Conservation (phyloP, 106 monocot species). For the Allium fistulosum region DNA sequence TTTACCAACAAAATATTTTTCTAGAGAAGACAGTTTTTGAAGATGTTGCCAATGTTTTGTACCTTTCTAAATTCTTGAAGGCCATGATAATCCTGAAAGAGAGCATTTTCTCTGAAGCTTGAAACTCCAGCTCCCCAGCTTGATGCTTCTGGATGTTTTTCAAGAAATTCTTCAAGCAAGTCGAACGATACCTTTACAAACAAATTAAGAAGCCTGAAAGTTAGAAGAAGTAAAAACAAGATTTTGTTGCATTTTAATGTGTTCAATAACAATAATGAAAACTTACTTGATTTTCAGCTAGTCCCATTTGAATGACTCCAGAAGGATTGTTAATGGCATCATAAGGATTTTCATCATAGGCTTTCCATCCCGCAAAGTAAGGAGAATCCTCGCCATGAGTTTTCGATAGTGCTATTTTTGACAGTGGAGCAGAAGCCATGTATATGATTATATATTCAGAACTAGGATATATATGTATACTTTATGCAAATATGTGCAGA, state of each 20-base stretch:
- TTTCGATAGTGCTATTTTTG: conserved; percentile 14
- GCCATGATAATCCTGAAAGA: conserved; percentile 73
- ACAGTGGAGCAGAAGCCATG: conserved; percentile 12
- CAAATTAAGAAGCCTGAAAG: not conserved
- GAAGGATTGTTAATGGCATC: conserved; percentile 30
- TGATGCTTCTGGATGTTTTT: conserved; percentile 31
- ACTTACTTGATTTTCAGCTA: conserved; percentile 61
- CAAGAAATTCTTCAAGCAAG: conserved; percentile 51
- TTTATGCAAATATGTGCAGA: no score
- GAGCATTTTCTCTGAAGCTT: conserved; percentile 52
- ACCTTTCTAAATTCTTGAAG: conserved; percentile 52
- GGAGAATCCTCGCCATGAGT: conserved; percentile 63
- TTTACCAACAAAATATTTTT: not conserved
- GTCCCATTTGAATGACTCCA: conserved; percentile 73
- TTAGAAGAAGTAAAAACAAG: not conserved
- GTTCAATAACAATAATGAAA: not conserved
- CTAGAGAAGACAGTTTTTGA: not conserved
- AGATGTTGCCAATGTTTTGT: not conserved
- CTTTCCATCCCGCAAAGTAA: conserved; percentile 66
- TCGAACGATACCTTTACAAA: conserved; percentile 37
- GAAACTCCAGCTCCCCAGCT: conserved; percentile 24
- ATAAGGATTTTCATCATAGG: conserved; percentile 59
- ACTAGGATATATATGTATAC: no score
- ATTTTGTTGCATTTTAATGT: not conserved
- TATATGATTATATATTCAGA: not conserved